phyloP scores from a whole-genome alignment of 2,329 filamentous ascomycete genomes.

The Sporothrix luriei region DNA sequence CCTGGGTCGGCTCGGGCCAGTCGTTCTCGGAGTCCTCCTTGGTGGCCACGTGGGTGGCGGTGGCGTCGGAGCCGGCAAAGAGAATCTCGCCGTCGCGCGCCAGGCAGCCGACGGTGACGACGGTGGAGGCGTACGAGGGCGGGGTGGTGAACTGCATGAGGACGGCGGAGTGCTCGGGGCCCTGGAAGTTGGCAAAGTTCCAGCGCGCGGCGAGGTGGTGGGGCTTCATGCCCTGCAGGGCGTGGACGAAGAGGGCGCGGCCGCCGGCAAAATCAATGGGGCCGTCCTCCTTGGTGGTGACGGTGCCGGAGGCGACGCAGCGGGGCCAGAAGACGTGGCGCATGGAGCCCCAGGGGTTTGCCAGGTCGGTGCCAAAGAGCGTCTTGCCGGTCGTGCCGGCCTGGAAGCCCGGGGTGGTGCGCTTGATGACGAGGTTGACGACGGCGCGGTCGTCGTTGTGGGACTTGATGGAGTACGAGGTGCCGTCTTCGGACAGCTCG shows the following conservation, averaged over 20 bases:
- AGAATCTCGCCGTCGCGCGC: conserved; percentile 80
- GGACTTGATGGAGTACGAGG: conserved; percentile 85
- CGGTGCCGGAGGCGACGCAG: conserved; percentile 76
- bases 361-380: conserved; percentile 81
- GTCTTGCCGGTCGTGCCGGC: conserved; percentile 82
- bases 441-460: conserved; percentile 77
- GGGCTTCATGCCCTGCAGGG: conserved; percentile 97
- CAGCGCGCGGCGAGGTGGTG: conserved; percentile 90
- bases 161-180: conserved; percentile 79
- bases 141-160: conserved; percentile 98
- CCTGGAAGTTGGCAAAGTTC: conserved; percentile 94
- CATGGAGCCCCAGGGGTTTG: conserved; percentile 89
- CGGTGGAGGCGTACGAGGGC: conserved; percentile 83
- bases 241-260: conserved; percentile 76
- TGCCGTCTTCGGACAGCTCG: conserved; percentile 82
- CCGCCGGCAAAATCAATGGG: conserved; percentile 84
- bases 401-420: conserved; percentile 76
- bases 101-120: conserved; percentile 80
- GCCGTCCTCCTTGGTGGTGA: conserved; percentile 78
- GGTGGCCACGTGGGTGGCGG: conserved; percentile 68
- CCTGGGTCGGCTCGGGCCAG: conserved; percentile 82
- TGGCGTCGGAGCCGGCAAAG: conserved; percentile 66
- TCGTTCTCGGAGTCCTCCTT: conserved; percentile 75
- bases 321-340: conserved; percentile 93
- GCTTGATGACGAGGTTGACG: conserved; percentile 82